Evolutionary conservation across 495 filamentous ascomycete species (phyloP), one percentile per base, ranked within the genome.

Genomic region (Paragyromitra xinjiangensis): DNA sequence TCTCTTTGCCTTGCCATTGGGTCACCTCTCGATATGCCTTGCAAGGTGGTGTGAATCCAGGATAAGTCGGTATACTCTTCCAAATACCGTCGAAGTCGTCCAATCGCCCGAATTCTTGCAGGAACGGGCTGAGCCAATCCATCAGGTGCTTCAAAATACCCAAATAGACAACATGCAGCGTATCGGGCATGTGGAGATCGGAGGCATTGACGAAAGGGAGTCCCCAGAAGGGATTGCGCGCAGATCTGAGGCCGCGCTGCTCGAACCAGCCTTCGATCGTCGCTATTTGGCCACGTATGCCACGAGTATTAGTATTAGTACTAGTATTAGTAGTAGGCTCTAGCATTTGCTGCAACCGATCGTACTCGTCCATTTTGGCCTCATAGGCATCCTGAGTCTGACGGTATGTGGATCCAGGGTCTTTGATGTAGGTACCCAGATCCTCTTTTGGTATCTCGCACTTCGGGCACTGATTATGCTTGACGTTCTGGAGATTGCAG

Each of bases 91-190:
- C 40, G 11, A 44, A 44, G 40, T 7, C 40, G 6, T 44, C 11
- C 40, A 44, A 12, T 44, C 40, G 40, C 6, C 40, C 40, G 11
- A 44, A 44, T 44, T 44, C 40, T 12, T 44, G 40, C 6, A 50
- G 44, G 16, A 65, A 65, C 19, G 11, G 37, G 12, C 24, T 4
- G 4, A 65, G 2, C 63, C 42, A 65, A 3, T 65, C 19, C 42
- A 65, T 65, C 6, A 65, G 22, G 42, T 65, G 63, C 19, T 65
- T 65, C 3, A 50, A 19, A 1, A 65, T 48, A 4, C 64, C 19
- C 6, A 53, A 12, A 11, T 51, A 66, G 42, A 66, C n/a, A 4
- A 51, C 51, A 26, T 66, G 64, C 0, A 53, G 19, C 3, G 26
- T 29, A n/a, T 66, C 44, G 1, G 8, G 64, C 45, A 51, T 66